Evolutionary conservation across 1,284 basidiomycete species (phyloP).

Genomic region (Grifola frondosa): DNA sequence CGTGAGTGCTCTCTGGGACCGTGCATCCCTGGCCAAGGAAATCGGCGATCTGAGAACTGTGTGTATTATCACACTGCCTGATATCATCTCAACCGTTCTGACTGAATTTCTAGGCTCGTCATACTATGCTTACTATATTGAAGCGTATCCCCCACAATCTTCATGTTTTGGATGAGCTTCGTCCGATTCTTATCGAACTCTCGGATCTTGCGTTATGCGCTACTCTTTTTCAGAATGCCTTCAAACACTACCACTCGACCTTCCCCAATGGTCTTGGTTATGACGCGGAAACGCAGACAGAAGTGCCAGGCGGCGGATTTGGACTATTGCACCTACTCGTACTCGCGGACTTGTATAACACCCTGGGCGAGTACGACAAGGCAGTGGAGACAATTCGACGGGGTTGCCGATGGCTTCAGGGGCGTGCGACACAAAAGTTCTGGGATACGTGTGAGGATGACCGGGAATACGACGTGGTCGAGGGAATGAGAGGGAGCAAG

Average conservation of each 20-base stretch:
- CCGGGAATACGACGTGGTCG: constrained; percentile 76
- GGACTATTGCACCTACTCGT: constrained; percentile 68
- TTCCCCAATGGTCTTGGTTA: constrained; percentile 36
- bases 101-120: constrained; percentile 55
- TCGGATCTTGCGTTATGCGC: constrained; percentile 66
- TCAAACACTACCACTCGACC: constrained; percentile 46
- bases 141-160: constrained; percentile 81
- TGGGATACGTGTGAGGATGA: constrained; percentile 89
- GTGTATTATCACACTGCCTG: constrained; percentile 13
- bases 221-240: constrained; percentile 60
- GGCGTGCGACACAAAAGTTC: constrained; percentile 67
- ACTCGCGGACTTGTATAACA: constrained; percentile 82
- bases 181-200: constrained; percentile 74
- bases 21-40: constrained; percentile 80
- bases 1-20: constrained; percentile 87
- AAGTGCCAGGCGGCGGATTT: constrained; percentile 50
- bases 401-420: constrained; percentile 89
- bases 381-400: constrained; percentile 72
- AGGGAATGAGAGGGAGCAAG: constrained; percentile 32
- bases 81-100: not conserved
- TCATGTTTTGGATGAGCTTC: constrained; percentile 77
- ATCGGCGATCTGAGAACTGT: constrained; percentile 71
- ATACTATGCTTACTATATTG: constrained; percentile 75
- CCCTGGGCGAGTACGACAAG: constrained; percentile 64
- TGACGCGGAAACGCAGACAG: constrained; percentile 26